Evolutionary conservation across 2,329 filamentous ascomycete genomes (phyloP).

Genomic region (Fusarium pseudograminearum): DNA sequence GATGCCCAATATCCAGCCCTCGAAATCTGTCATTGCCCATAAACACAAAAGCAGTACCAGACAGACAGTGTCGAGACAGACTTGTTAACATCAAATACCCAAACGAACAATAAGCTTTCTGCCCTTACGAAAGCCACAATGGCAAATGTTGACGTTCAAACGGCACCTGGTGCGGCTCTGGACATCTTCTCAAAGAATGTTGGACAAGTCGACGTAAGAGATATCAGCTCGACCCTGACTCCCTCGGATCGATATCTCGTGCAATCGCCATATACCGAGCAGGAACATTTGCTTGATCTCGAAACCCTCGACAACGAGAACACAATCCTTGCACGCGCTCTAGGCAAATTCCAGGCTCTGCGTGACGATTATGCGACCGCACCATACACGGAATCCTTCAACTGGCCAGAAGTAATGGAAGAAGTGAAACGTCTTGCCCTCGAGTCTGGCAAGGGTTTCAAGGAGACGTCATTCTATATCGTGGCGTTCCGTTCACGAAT

Average conservation of each 20-base stretch:
- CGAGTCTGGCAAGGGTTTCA: slow-evolving; percentile 65
- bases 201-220: slow-evolving; percentile 44
- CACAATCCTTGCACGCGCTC: slow-evolving; percentile 76
- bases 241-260: slow-evolving; percentile 60
- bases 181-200: slow-evolving; percentile 45
- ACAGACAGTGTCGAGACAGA: neutral
- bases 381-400: slow-evolving; percentile 79
- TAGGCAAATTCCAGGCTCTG: slow-evolving; percentile 72
- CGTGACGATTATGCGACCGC: slow-evolving; percentile 81
- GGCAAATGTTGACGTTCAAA: slow-evolving; percentile 46
- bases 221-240: slow-evolving; percentile 31
- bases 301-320: slow-evolving; percentile 73
- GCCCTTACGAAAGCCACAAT: slow-evolving; percentile 38
- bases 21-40: slow-evolving; percentile 5
- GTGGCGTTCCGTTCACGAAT: slow-evolving; percentile 86
- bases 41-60: neutral
- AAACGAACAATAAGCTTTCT: neutral
- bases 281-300: slow-evolving; percentile 79
- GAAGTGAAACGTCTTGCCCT: slow-evolving; percentile 66
- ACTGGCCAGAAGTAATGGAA: slow-evolving; percentile 75
- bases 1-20: slow-evolving; percentile 3
- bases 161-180: slow-evolving; percentile 41
- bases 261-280: slow-evolving; percentile 80
- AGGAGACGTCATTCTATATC: slow-evolving; percentile 78
- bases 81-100: neutral